These are phyloP conservation scores for Colletotrichum incanum DNA, from an alignment of 2,329 filamentous ascomycete species.

Conservation along the genomic window DNA sequence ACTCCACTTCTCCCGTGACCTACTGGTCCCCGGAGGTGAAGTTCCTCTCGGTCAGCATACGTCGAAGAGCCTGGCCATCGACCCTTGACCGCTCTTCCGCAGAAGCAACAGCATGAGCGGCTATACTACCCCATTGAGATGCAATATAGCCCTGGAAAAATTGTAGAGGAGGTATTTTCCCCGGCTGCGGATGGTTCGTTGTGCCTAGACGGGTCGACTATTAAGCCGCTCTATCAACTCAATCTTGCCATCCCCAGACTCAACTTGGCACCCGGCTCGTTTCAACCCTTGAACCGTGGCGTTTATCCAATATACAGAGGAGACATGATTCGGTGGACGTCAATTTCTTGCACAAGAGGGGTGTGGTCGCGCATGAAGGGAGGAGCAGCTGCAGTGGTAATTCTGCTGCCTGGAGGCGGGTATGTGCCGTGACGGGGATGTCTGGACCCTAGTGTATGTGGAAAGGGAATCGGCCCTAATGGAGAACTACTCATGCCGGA, in stretches of 20 bases:
- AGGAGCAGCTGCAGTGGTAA: conserved; percentile 14
- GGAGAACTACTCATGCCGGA: background rate
- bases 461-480: conserved; percentile 14
- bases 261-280: background rate
- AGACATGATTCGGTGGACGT: background rate
- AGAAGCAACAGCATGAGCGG: no score
- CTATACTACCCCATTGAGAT: background rate
- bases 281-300: background rate
- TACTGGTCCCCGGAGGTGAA: background rate
- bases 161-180: accelerated
- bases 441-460: conserved; percentile 9
- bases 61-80: background rate
- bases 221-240: background rate
- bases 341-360: background rate
- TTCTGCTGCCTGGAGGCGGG: conserved; percentile 35
- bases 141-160: background rate
- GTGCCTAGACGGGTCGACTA: background rate
- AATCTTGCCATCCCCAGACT: background rate
- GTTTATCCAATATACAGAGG: background rate
- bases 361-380: background rate
- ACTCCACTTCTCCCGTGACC: background rate
- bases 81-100: background rate
- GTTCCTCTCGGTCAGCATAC: background rate
- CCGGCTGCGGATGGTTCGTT: background rate
- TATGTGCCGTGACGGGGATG: background rate